These are phyloP conservation scores for Talaromyces sp. DNA, from an alignment of 2,329 filamentous ascomycete species.

Conservation along the genomic window DNA sequence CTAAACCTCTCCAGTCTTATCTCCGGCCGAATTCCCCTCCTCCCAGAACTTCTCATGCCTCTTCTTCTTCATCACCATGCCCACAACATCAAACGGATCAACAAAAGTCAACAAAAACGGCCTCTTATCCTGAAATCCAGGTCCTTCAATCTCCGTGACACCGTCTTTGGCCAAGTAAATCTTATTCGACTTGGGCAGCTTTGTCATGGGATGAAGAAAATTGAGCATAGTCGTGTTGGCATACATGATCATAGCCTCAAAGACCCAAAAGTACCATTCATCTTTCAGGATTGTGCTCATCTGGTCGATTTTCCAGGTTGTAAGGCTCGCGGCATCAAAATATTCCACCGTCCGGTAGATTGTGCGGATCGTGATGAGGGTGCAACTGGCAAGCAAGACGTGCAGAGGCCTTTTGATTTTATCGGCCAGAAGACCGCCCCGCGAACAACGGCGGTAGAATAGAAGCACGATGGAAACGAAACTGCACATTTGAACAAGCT, in stretches of 20 bases:
- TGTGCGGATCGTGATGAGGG: slow-evolving; percentile 41
- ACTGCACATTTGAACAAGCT: slow-evolving; percentile 46
- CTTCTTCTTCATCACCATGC: slow-evolving; percentile 30
- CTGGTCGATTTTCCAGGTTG: slow-evolving; percentile 29
- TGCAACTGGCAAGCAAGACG: slow-evolving; percentile 37
- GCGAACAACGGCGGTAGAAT: slow-evolving; percentile 43
- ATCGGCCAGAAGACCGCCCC: slow-evolving; percentile 34
- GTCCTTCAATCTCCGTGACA: slow-evolving; percentile 47
- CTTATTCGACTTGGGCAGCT: slow-evolving; percentile 44
- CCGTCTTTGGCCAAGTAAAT: slow-evolving; percentile 50
- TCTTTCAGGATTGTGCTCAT: slow-evolving; percentile 29
- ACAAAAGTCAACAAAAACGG: slow-evolving; percentile 40
- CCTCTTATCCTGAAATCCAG: slow-evolving; percentile 45
- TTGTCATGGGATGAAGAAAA: slow-evolving; percentile 46
- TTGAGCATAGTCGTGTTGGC: slow-evolving; percentile 49
- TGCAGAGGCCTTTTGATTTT: slow-evolving; percentile 39
- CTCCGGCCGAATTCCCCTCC: background rate
- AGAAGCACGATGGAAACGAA: slow-evolving; percentile 44
- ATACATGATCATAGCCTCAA: slow-evolving; percentile 53
- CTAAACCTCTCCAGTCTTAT: background rate
- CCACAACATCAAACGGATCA: slow-evolving; percentile 40
- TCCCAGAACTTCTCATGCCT: slow-evolving; percentile 39
- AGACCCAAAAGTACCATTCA: slow-evolving; percentile 57
- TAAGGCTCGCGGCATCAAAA: slow-evolving; percentile 29
- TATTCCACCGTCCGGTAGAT: slow-evolving; percentile 52